Percentiles rank a stretch among this genome's conserved stretches.
phyloP scores from a whole-genome alignment of 2,329 filamentous ascomycete species.

The Colletotrichum orbiculare region DNA sequence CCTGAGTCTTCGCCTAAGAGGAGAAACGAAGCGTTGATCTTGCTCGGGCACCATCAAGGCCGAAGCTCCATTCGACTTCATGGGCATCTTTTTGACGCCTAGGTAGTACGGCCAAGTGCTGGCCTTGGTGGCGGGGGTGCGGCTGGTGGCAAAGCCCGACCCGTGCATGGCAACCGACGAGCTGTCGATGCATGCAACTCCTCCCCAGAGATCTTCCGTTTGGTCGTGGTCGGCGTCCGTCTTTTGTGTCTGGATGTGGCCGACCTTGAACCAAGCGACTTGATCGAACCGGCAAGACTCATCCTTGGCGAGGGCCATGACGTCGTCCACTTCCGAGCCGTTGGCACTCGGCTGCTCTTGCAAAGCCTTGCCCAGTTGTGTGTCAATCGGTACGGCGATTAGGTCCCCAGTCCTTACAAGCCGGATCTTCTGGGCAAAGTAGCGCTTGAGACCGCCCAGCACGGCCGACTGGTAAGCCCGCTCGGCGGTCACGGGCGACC shows the following conservation, averaged over 20 bases:
- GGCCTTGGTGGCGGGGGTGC: slow-evolving; percentile 78
- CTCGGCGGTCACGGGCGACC: slow-evolving; percentile 89
- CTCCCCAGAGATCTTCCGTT: slow-evolving; percentile 82
- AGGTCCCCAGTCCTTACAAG: slow-evolving; percentile 89
- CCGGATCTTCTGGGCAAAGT: slow-evolving; percentile 86
- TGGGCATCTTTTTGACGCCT: slow-evolving; percentile 76
- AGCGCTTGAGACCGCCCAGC: slow-evolving; percentile 85
- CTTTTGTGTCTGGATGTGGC: slow-evolving; percentile 72
- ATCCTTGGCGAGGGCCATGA: slow-evolving; percentile 59
- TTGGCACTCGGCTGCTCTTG: slow-evolving; percentile 74
- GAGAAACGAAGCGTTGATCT: slow-evolving; percentile 63
- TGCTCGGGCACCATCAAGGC: slow-evolving; percentile 57
- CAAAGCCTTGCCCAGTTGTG: slow-evolving; percentile 82
- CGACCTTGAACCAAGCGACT: slow-evolving; percentile 94
- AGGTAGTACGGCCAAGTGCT: slow-evolving; percentile 93
- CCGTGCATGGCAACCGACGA: slow-evolving; percentile 90
- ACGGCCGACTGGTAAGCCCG: slow-evolving; percentile 86
- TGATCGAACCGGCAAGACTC: slow-evolving; percentile 58
- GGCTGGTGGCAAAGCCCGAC: slow-evolving; percentile 86
- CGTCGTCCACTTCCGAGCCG: slow-evolving; percentile 78
- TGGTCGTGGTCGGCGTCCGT: slow-evolving; percentile 63
- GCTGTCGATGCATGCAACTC: slow-evolving; percentile 86
- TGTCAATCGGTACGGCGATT: slow-evolving; percentile 89
- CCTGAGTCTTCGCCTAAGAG: slow-evolving; percentile 76
- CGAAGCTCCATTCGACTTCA: slow-evolving; percentile 52